phyloP scores from a whole-genome alignment of 2,329 filamentous ascomycete species.

The Arthrocladium fulminans region DNA sequence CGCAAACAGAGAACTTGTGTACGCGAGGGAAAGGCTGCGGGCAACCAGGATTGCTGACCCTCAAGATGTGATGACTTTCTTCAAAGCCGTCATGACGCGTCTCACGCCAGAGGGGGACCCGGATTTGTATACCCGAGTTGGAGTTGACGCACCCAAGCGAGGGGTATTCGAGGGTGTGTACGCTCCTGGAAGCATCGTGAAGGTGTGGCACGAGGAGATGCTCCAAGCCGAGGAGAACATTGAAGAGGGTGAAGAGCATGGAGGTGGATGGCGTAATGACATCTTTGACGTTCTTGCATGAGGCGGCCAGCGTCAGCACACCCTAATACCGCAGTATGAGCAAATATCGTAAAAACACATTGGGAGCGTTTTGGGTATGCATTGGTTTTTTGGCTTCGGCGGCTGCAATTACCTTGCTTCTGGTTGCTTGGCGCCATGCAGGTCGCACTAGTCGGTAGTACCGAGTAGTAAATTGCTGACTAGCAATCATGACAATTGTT shows the following conservation, averaged over 20 bases:
- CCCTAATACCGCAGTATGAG: neutral
- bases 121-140: slow-evolving; percentile 65
- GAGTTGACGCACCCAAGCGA: slow-evolving; percentile 52
- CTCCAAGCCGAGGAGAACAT: slow-evolving; percentile 61
- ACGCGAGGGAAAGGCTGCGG: slow-evolving; percentile 73
- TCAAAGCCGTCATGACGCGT: slow-evolving; percentile 71
- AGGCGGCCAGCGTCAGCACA: neutral
- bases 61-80: slow-evolving; percentile 68
- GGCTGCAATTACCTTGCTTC: neutral
- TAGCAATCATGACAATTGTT: too few species aligned
- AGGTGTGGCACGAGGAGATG: slow-evolving; percentile 80
- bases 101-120: slow-evolving; percentile 64
- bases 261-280: slow-evolving; percentile 68
- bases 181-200: slow-evolving; percentile 79
- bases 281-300: slow-evolving; percentile 54
- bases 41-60: slow-evolving; percentile 78
- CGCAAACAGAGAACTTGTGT: slow-evolving; percentile 77
- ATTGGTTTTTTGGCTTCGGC: neutral
- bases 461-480: neutral
- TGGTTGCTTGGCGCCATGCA: slow-evolving; percentile 1
- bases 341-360: too few species aligned
- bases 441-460: neutral
- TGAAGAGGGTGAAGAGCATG: slow-evolving; percentile 57
- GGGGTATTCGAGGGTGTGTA: slow-evolving; percentile 75
- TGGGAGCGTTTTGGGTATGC: too few species aligned